A percentile compares a stretch with the other conserved stretches of the same genome.
phyloP scores from a whole-genome alignment of 2,329 filamentous ascomycete genomes.

The Calonectria ilicicola region DNA sequence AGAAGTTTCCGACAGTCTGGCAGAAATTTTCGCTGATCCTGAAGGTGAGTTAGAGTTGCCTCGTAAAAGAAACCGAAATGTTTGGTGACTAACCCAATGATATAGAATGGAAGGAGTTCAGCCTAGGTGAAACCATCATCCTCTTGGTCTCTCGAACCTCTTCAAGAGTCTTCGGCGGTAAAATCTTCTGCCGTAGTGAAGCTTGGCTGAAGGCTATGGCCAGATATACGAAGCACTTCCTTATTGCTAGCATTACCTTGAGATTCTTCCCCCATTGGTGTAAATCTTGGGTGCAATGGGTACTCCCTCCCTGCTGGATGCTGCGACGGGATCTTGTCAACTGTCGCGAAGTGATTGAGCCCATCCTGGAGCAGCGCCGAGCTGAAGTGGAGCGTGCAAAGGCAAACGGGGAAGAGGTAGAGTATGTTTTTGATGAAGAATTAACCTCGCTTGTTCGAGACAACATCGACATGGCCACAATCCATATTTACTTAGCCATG shows the following conservation, averaged over 20 bases:
- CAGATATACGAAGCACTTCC: neutral
- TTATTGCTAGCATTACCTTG: neutral
- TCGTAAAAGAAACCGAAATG: neutral
- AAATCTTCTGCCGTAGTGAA: neutral
- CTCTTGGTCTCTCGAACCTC: neutral
- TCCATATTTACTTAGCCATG: neutral
- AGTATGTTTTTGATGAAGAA: neutral
- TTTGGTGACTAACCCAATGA: neutral
- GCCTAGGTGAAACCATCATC: neutral
- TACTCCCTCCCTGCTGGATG: neutral
- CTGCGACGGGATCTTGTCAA: neutral
- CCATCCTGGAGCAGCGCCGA: neutral
- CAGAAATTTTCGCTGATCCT: neutral
- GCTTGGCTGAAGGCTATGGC: neutral
- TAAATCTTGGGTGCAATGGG: neutral
- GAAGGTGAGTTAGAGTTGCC: neutral
- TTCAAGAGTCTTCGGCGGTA: neutral
- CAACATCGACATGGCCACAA: neutral
- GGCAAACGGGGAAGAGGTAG: neutral
- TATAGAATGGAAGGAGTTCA: neutral
- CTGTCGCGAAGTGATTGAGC: neutral
- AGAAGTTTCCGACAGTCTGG: neutral
- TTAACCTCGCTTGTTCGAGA: neutral
- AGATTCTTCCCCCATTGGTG: neutral
- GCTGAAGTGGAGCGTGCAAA: neutral